Evolutionary conservation across 2,329 filamentous ascomycete genomes (phyloP), one percentile per base, ranked within the genome.

Genomic region (Apiospora rasikravindrae): DNA sequence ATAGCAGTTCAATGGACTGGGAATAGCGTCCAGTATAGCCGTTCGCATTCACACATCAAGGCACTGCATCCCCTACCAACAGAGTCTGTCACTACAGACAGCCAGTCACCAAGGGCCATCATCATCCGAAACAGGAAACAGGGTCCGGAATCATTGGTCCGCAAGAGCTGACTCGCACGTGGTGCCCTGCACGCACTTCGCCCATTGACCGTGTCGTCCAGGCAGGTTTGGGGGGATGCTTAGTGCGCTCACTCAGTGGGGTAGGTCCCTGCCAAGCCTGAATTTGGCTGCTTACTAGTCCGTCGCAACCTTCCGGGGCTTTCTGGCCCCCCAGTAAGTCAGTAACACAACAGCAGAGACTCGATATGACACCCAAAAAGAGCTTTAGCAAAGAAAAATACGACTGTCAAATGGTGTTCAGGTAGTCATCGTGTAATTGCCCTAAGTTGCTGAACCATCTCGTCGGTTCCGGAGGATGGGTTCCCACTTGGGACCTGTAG

Each of bases 201-300:
- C 26, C 53, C 4, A 40, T n/a, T n/a, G 57, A 22, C 10, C 33
- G 14, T 11, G 16, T 8, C 37, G 22, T 13, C 33, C 10, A 13
- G 22, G 57, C 33, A n/a, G 10, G 57, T n/a, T 64, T 11, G 57
- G 57, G 7, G 7, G 29, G 1, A 40, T 64, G 57, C 57, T 64
- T 64, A 64, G 57, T 64, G 57, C 57, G 57, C 57, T 40, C 57
- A 6, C 57, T 40, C 57, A 64, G 57, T 40, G 57, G 57, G 57
- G 33, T 33, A 16, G 4, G 29, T 3, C 5, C 33, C 53, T 61
- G 16, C 4, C 7, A 13, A 33, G 22, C 16, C 53, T 29, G 33
- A 16, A 37, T 37, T 37, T 37, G 53, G 8, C 29, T 64, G 57
- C 57, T 64, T 64, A 64, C 57, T 64, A 37, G n/a, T 37, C 57